phyloP scores from a whole-genome alignment of 2,329 filamentous ascomycete genomes.

The Fusarium equiseti region DNA sequence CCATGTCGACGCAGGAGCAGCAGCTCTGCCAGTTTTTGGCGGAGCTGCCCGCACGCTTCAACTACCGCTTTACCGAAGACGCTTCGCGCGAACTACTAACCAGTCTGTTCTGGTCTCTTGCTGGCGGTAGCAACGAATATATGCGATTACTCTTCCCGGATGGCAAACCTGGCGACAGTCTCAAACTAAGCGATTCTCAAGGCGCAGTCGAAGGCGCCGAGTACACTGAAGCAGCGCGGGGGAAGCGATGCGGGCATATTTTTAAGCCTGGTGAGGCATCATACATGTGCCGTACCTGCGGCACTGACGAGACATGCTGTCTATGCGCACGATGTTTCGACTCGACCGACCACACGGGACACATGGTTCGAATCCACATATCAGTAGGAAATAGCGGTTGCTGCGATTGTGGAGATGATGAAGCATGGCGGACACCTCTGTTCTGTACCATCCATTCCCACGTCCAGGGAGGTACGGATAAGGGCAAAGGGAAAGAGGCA shows the following conservation, averaged over 20 bases:
- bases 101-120: constrained; percentile 88
- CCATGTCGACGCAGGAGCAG: constrained; percentile 77
- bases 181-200: constrained; percentile 88
- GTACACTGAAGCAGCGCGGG: constrained; percentile 90
- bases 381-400: constrained; percentile 94
- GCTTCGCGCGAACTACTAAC: constrained; percentile 80
- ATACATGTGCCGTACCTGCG: constrained; percentile 94
- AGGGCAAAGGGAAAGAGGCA: constrained; percentile 72
- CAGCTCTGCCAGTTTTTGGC: constrained; percentile 87
- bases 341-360: constrained; percentile 91
- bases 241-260: constrained; percentile 96
- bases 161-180: constrained; percentile 72
- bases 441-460: constrained; percentile 94
- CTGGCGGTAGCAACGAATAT: constrained; percentile 78
- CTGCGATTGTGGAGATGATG: constrained; percentile 95
- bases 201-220: constrained; percentile 94
- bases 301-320: constrained; percentile 93
- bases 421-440: constrained; percentile 90
- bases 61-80: constrained; percentile 79
- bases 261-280: constrained; percentile 95
- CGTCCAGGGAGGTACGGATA: constrained; percentile 60
- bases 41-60: constrained; percentile 78
- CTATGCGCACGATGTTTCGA: constrained; percentile 96
- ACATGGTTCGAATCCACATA: constrained; percentile 89
- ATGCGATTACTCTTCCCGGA: constrained; percentile 85